These are phyloP conservation scores for Solanum medicagineum DNA, from an alignment of 257 asterid genomes.

Conservation along the genomic window DNA sequence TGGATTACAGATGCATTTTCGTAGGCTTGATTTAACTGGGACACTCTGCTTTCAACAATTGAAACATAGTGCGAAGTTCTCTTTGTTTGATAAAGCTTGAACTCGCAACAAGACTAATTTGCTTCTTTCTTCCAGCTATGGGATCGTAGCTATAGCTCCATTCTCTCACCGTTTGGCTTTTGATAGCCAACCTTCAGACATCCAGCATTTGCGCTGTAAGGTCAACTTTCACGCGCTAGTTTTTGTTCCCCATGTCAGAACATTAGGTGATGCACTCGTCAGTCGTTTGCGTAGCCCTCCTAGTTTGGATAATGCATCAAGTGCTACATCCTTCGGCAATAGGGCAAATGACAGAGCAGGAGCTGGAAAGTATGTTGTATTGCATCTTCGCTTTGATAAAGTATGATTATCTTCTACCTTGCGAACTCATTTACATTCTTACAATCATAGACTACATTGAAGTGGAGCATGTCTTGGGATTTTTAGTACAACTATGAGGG, in stretches of 20 bases:
- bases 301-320: conserved; percentile 1
- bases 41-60: neutral
- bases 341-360: conserved; percentile 2
- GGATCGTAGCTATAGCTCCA: conserved; percentile 35
- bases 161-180: conserved; percentile 40
- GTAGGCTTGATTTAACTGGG: neutral
- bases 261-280: conserved; percentile 23
- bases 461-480: neutral
- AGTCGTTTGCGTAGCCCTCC: conserved; percentile 19
- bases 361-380: conserved; percentile 31
- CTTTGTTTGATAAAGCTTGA: neutral
- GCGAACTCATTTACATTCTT: neutral
- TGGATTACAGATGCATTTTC: neutral
- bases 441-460: neutral
- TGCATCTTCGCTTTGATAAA: conserved; percentile 42
- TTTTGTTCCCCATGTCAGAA: conserved; percentile 33
- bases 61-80: neutral
- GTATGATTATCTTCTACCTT: conserved; percentile 9
- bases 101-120: neutral
- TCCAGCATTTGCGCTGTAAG: conserved; percentile 35
- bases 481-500: neutral
- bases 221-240: conserved; percentile 27
- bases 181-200: conserved; percentile 25
- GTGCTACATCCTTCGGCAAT: neutral
- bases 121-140: conserved; percentile 18